Base-by-base conservation (phyloP, 352 stramenopile genomes). In the Globisporangium spiculum region DNA sequence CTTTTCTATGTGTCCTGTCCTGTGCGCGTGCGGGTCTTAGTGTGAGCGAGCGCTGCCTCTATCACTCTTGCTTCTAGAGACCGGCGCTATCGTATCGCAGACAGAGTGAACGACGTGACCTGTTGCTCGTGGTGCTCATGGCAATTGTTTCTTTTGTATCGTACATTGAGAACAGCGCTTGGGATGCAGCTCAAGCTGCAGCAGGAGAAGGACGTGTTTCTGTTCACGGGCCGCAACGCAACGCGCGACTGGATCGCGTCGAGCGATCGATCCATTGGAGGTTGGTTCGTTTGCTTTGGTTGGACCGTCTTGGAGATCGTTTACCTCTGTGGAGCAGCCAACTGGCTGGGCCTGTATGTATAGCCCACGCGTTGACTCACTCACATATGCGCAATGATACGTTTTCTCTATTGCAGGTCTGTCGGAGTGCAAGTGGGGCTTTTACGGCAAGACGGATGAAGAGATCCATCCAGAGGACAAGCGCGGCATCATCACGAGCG, bases 191-290 rank as follows among this genome's bases (percentile, higher is more conserved):
- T 96, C 34, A 91, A 90, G 41, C 67, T 96, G 34, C 71, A 88
- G 66, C 74, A 79, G 4, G 83, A 96, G 71, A 89, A 89, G 61
- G 74, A 92, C 46, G 79, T 96, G 69, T 94, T 93, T 65, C 63
- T 87, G 9, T 96, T 96, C 67, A 78, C 78, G 30, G 77, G 70
- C n/a, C 81, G 81, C 57, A 73, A 84, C 7, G 69, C 75, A 0
- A 76, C 83, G 16, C 70, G 69, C 2, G 77, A 85, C 18, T 96
- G 88, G 88, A 81, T 90, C 48, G 75, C 80, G 7, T 92, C 84
- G 2, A 94, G 83, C 46, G 88, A 96, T 57, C 77, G 79, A 53
- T 88, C 86, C 0, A 96, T 96, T 66, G 88, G 88, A 80, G 88
- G 88, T 93, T 60, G 36, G 48, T 52, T 20, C 61, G 71, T 30